Evolutionary conservation across 2,329 filamentous ascomycete genomes (phyloP).

Genomic region (Catunica adiposa): DNA sequence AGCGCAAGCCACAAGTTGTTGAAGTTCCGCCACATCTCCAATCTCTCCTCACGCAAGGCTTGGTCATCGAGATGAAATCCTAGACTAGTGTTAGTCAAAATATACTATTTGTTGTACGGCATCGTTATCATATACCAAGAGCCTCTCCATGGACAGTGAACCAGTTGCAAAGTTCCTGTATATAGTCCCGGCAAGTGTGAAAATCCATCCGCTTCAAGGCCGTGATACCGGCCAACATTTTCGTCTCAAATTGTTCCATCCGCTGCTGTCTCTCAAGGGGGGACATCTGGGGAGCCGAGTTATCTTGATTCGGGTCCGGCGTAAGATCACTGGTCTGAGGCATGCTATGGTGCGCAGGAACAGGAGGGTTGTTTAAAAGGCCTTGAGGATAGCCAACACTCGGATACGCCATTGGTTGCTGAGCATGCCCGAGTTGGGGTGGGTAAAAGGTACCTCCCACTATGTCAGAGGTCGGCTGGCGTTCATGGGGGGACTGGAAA

Average conservation of each 20-base stretch:
- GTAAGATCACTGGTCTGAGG: background rate
- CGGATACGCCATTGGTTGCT: background rate
- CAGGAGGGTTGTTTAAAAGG: background rate
- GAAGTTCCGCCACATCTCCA: slow-evolving; percentile 85
- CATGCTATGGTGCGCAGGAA: background rate
- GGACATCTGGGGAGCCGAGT: background rate
- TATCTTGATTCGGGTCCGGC: background rate
- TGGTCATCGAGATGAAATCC: slow-evolving; percentile 15
- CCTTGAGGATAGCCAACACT: background rate
- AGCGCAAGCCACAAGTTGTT: slow-evolving; percentile 81
- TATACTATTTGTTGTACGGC: background rate
- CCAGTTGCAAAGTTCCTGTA: background rate
- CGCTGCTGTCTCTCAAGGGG: background rate
- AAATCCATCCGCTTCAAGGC: background rate
- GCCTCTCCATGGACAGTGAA: background rate
- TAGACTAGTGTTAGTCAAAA: slow-evolving; percentile 3
- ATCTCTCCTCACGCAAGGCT: slow-evolving; percentile 35
- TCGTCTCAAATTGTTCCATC: background rate
- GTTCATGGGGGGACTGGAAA: background rate
- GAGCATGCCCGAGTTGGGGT: background rate
- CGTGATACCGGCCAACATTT: background rate
- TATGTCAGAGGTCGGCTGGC: background rate
- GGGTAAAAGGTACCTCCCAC: background rate
- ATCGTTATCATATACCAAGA: background rate
- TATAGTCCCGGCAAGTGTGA: background rate